Base-by-base conservation (phyloP, 306 rosid species). In the Begonia fuchsioides region DNA sequence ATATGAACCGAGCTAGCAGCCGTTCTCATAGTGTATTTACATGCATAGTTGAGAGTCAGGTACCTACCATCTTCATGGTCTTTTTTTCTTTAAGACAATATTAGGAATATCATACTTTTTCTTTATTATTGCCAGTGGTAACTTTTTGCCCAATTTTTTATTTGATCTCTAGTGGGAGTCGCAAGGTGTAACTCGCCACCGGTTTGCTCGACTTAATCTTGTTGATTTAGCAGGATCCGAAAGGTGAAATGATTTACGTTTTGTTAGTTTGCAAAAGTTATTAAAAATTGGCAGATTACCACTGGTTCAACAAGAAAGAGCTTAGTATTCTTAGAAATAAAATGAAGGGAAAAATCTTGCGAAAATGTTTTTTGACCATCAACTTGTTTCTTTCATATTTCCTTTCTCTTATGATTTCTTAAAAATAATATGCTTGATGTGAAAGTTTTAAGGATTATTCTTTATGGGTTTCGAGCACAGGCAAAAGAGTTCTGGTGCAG, bases 161-260 rank as follows among this genome's bases (percentile, higher is more conserved):
- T 6, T 64, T 58, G 60, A n/a, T 67, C 67, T 49, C 60, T 61
- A 90, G 98, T 82, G 98, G 94, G 98, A 90, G 53, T 85, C 79
- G 65, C 98, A 82, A 85, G 98, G 96, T 53, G 85, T 85, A 54
- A 79, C 75, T 63, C 98, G 77, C 72, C 90, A 75, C 53, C 83
- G 96, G 43, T 90, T 85, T 77, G 87, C 98, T 62, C 83, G 93
- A 45, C 96, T 90, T 41, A 90, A 85, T 71, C 94, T 90, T 15
- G 94, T 90, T 69, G 98, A 90, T 76, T 85, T 90, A 75, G 98
- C 98, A 35, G 98, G 98, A 69, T 90, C 98, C 11, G 98, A 90
- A 76, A 90, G 98, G 98, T 90, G 75, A 45, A 20, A 9, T 15
- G 6, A 44, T 55, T 18, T 26, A 26, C 5, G 35, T 2, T 26